These are phyloP conservation scores for Fomitopsis betulina DNA, from an alignment of 1,284 basidiomycete genomes.

Conservation along the genomic window DNA sequence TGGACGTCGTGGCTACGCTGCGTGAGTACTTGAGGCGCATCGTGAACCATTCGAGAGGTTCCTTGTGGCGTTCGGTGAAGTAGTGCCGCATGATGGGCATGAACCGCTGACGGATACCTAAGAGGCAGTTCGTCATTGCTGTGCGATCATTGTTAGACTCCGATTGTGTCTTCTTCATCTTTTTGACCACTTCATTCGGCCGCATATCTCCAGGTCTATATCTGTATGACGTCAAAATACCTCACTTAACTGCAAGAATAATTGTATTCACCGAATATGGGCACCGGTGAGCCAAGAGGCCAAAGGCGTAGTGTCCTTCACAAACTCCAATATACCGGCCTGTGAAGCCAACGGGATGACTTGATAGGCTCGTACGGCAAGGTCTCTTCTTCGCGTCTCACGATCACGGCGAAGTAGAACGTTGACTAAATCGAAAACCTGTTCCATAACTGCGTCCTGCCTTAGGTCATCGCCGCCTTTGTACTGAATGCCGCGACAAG, in stretches of 20 bases:
- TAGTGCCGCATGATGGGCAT: slow-evolving; percentile 91
- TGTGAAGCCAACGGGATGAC: slow-evolving; percentile 83
- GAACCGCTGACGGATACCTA: slow-evolving; percentile 52
- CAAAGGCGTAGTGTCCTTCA: slow-evolving; percentile 74
- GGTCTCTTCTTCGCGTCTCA: slow-evolving; percentile 68
- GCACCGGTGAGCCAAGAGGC: slow-evolving; percentile 55
- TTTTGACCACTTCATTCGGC: slow-evolving; percentile 15
- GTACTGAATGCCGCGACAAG: slow-evolving; percentile 52
- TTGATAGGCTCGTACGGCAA: slow-evolving; percentile 82
- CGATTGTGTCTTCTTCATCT: slow-evolving; percentile 25
- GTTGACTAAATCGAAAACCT: slow-evolving; percentile 93
- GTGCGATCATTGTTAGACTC: slow-evolving; percentile 21
- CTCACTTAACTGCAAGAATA: not conserved
- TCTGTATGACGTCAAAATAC: slow-evolving; percentile 22
- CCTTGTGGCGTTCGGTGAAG: slow-evolving; percentile 87
- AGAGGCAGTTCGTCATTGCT: slow-evolving; percentile 45
- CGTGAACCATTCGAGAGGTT: slow-evolving; percentile 90
- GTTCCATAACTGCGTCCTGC: slow-evolving; percentile 99
- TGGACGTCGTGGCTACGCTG: slow-evolving; percentile 90
- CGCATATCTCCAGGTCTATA: slow-evolving; percentile 37
- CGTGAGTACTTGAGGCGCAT: slow-evolving; percentile 89
- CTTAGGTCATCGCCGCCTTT: slow-evolving; percentile 91
- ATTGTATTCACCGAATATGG: slow-evolving; percentile 48
- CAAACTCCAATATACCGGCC: slow-evolving; percentile 91
- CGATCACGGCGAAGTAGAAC: slow-evolving; percentile 70